A percentile compares a stretch with the other conserved stretches of the same genome.
phyloP scores from a whole-genome alignment of 2,329 filamentous ascomycete genomes.

The Penicillium sp. region DNA sequence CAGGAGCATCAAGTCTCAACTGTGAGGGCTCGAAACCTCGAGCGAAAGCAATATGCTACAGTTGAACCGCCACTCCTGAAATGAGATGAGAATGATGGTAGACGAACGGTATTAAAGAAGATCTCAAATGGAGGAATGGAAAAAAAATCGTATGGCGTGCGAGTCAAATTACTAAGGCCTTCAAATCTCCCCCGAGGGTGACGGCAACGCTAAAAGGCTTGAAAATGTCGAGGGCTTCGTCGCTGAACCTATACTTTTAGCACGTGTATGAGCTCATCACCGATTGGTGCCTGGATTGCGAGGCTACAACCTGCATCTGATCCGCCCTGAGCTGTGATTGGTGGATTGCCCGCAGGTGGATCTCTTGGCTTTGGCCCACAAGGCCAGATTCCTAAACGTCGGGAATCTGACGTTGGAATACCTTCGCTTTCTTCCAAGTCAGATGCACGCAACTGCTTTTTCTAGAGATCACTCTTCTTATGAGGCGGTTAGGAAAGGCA shows the following conservation, averaged over 20 bases:
- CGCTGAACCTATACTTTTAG: slow-evolving; percentile 12
- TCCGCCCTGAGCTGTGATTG: neutral
- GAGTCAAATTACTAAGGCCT: neutral
- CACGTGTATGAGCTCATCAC: slow-evolving; percentile 26
- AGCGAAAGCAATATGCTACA: neutral
- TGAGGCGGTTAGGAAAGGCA: neutral
- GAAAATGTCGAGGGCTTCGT: slow-evolving; percentile 10
- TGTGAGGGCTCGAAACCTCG: slow-evolving; percentile 7
- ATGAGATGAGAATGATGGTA: neutral
- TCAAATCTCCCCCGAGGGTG: slow-evolving; percentile 1
- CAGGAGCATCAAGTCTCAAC: slow-evolving; percentile 1
- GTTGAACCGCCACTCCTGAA: neutral
- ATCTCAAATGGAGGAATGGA: neutral
- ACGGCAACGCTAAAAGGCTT: neutral
- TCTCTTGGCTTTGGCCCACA: slow-evolving; percentile 1
- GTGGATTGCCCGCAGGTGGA: neutral
- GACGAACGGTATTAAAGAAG: neutral
- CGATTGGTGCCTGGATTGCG: slow-evolving; percentile 3
- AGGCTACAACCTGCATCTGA: slow-evolving; percentile 6
- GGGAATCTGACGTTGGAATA: neutral
- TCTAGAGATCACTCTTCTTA: neutral
- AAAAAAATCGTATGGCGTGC: neutral
- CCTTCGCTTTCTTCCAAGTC: neutral
- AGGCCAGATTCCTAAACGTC: slow-evolving; percentile 9
- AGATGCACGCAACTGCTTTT: slow-evolving; percentile 1